Evolutionary conservation across 2,329 filamentous ascomycete genomes (phyloP), one percentile per base, ranked within the genome.

Genomic region (Calonectria henricotiae): DNA sequence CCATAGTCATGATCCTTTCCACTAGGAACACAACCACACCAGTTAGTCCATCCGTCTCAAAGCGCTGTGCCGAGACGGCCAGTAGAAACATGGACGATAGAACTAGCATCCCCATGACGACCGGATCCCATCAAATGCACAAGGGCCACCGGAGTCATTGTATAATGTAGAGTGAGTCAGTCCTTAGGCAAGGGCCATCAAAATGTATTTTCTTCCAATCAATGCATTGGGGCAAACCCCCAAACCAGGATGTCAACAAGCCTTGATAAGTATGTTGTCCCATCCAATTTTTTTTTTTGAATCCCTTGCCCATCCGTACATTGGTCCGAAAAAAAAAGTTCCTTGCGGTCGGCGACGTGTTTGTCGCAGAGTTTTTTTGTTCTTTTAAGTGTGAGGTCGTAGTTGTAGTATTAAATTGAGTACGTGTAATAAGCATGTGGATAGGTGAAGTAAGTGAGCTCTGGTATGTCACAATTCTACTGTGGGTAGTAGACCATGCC

Each of bases 401-500:
- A 64, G 68, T 76, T 72, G 71, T 76, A 75, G 74, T 79, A 83
- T 81, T 78, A 82, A 76, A 79, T 77, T 65, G 74, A 76, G 69
- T 76, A 80, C 71, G 73, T 64, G 73, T 74, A 73, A 75, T 73
- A 69, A 71, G 68, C 72, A 72, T 75, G 67, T 69, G 78, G 67
- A 70, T 70, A 74, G 69, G 74, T 70, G 62, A 77, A 73, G 54
- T 73, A 73, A 55, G 71, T 62, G 43, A 66, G 65, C 25, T 72
- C 72, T 15, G 74, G 43, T 37, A 71, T 61, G 67, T 74, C 79
- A 76, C 75, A 79, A 69, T 65, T 74, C 85, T 88, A 91, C 80
- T 90, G 88, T 65, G 86, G 84, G 78, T 91, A 92, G 80, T 90
- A 92, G 72, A 90, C 84, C 81, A 90, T 88, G 46, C 87, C 88